Percentiles rank a stretch among this genome's conserved stretches.
Evolutionary conservation across 768 basidiomycete species (phyloP).

Genomic region (Mycena crocata): DNA sequence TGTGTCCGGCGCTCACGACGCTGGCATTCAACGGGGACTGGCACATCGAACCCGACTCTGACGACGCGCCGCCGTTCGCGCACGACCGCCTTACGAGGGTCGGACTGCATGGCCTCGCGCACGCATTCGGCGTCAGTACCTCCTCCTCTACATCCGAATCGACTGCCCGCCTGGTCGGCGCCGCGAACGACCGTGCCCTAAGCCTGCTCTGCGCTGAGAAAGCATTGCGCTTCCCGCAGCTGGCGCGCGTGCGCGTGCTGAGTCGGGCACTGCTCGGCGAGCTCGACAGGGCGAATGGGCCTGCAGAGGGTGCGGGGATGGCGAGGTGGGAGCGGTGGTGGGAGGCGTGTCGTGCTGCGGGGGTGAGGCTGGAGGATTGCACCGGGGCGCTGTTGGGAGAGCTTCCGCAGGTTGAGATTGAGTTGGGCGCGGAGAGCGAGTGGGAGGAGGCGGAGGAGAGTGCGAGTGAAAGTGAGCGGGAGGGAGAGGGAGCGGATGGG

Average conservation of each 20-base stretch:
- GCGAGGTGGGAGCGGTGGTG: slow-evolving; percentile 81
- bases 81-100: background rate
- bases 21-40: slow-evolving; percentile 71
- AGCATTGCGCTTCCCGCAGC: slow-evolving; percentile 67
- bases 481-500: slow-evolving; percentile 45
- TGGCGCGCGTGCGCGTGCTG: slow-evolving; percentile 70
- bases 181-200: slow-evolving; percentile 78
- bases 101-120: background rate
- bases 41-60: background rate
- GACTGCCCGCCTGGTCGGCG: slow-evolving; percentile 56
- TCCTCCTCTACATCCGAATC: background rate
- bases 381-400: slow-evolving; percentile 73
- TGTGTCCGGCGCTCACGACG: slow-evolving; percentile 70
- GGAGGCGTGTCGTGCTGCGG: slow-evolving; percentile 58
- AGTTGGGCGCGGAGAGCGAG: slow-evolving; percentile 45
- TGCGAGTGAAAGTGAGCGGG: slow-evolving; percentile 45
- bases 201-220: slow-evolving; percentile 58
- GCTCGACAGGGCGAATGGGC: slow-evolving; percentile 69
- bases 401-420: slow-evolving; percentile 51
- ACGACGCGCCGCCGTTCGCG: background rate
- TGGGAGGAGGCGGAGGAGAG: slow-evolving; percentile 46
- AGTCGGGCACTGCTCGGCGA: slow-evolving; percentile 66
- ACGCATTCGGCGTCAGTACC: background rate
- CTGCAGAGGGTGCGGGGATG: slow-evolving; percentile 52
- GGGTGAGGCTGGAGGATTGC: slow-evolving; percentile 79